Conservation (phyloP, 148 eudicot species). For the Cornus suecica region DNA sequence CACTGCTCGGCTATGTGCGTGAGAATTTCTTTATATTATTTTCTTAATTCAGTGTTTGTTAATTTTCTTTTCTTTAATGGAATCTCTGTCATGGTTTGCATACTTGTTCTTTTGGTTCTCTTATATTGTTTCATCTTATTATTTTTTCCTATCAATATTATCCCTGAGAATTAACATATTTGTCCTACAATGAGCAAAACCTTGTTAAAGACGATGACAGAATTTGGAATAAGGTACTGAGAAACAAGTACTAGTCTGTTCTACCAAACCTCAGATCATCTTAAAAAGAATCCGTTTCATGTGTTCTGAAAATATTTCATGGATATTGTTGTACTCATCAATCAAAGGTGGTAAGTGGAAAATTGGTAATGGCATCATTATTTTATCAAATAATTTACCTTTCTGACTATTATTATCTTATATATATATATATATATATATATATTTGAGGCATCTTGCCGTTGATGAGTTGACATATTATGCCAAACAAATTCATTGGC, state of each 20-base stretch:
- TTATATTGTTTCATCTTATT: background rate
- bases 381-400: background rate
- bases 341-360: too few species aligned
- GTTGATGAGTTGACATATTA: background rate
- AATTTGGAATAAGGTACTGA: too few species aligned
- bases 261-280: too few species aligned
- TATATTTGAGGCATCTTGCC: background rate
- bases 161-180: background rate
- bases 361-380: too few species aligned
- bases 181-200: background rate
- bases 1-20: conserved; percentile 77
- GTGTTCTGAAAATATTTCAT: too few species aligned
- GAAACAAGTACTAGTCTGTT: too few species aligned
- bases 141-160: background rate
- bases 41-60: background rate
- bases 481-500: background rate
- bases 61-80: background rate
- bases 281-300: too few species aligned
- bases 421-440: background rate
- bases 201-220: too few species aligned
- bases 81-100: background rate
- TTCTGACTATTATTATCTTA: background rate
- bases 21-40: background rate
- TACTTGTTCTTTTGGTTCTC: background rate
- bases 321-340: too few species aligned